Conservation (phyloP, 805 yeast species). For the Saturnispora dispora region DNA sequence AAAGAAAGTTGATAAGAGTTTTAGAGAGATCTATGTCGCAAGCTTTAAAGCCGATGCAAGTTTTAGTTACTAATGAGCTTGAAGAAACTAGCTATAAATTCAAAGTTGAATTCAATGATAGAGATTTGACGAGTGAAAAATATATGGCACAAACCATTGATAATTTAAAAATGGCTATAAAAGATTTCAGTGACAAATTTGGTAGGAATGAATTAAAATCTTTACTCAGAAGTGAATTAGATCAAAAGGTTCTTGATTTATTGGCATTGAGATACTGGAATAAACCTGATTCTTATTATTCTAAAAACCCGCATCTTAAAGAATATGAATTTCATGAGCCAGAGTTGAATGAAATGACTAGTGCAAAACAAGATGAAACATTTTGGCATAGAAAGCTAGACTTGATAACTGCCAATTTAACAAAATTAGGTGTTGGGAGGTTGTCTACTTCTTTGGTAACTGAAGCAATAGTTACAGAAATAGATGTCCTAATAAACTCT, state of each 20-base stretch:
- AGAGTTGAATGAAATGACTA: conserved; percentile 45
- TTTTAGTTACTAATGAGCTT: conserved; percentile 76
- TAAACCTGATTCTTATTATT: conserved; percentile 34
- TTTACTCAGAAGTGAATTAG: conserved; percentile 72
- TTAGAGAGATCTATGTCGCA: conserved; percentile 87
- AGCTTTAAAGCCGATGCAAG: conserved; percentile 79
- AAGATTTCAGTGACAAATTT: conserved; percentile 75
- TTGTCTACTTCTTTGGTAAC: conserved; percentile 76
- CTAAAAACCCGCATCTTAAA: conserved; percentile 11
- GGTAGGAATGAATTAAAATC: conserved; percentile 76
- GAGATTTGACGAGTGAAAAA: conserved; percentile 88
- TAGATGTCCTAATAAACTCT: conserved; percentile 59
- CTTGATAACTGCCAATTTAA: conserved; percentile 69
- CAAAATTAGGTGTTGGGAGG: conserved; percentile 92
- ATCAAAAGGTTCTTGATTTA: conserved; percentile 79
- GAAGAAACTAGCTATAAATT: conserved; percentile 90
- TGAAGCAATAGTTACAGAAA: conserved; percentile 67
- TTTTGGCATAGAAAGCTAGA: conserved; percentile 88
- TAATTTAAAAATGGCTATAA: conserved; percentile 71
- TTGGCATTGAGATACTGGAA: conserved; percentile 93
- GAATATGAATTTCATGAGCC: conserved; percentile 33
- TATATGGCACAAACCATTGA: conserved; percentile 90
- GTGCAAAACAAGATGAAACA: conserved; percentile 53
- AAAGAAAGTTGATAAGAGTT: conserved; percentile 75
- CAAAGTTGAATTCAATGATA: conserved; percentile 94